phyloP scores from a whole-genome alignment of 2,329 filamentous ascomycete genomes.

The Dactylellina drechsleri region DNA sequence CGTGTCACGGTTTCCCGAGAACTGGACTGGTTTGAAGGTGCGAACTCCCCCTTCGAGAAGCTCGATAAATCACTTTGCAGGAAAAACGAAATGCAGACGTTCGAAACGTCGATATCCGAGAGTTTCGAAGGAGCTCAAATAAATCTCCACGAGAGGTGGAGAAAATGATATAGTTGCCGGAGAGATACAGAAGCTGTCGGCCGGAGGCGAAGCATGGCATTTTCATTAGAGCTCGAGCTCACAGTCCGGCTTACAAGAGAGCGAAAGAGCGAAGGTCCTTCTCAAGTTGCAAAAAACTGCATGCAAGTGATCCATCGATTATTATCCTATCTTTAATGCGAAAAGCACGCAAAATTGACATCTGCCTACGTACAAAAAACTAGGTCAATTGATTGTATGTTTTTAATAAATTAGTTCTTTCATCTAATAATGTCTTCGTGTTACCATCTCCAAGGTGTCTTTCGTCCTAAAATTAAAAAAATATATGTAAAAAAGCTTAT shows the following conservation, averaged over 20 bases:
- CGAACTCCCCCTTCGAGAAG: constrained; percentile 21
- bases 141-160: constrained; percentile 1
- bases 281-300: too few species aligned
- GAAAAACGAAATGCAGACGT: constrained; percentile 1
- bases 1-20: constrained; percentile 7
- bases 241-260: background rate
- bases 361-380: constrained; percentile 15
- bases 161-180: background rate
- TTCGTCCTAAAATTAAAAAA: too few species aligned
- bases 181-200: background rate
- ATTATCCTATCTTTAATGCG: constrained; percentile 23
- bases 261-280: constrained; percentile 1
- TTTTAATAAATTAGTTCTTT: background rate
- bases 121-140: constrained; percentile 41
- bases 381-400: background rate
- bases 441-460: constrained; percentile 9
- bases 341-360: background rate
- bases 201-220: background rate
- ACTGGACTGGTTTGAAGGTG: background rate
- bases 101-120: constrained; percentile 8
- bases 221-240: constrained; percentile 9
- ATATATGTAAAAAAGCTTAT: constrained; percentile 36
- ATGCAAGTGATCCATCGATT: background rate
- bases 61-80: background rate
- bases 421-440: constrained; percentile 16